Conservation (phyloP, 1,139 yeast genomes). For the Blastobotrys elegans region DNA sequence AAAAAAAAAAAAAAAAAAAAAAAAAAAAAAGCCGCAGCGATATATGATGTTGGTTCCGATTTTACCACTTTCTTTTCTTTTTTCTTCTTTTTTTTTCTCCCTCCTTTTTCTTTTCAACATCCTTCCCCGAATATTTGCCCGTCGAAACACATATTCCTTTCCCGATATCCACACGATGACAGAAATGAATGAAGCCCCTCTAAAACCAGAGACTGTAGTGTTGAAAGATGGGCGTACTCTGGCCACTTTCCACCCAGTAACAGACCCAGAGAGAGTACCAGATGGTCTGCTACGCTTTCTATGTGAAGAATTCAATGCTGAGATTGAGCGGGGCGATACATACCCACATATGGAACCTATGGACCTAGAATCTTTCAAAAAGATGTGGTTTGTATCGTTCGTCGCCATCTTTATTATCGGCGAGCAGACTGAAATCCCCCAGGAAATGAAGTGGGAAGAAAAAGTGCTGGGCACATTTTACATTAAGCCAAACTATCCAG, state of each 20-base stretch:
- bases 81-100: not conserved
- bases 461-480: constrained; percentile 83
- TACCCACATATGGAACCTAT: constrained; percentile 79
- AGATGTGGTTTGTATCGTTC: constrained; percentile 83
- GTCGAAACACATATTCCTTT: not conserved
- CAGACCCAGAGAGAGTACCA: constrained; percentile 59
- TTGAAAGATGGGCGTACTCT: constrained; percentile 85
- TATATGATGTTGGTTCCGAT: too few relatives aligned
- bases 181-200: not conserved
- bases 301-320: constrained; percentile 90
- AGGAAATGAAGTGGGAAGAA: constrained; percentile 63
- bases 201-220: constrained; percentile 49
- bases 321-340: constrained; percentile 83
- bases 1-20: too few relatives aligned
- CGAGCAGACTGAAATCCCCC: constrained; percentile 29
- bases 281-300: constrained; percentile 71
- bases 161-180: not conserved
- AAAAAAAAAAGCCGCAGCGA: too few relatives aligned
- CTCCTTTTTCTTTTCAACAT: not conserved
- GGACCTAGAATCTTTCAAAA: constrained; percentile 64
- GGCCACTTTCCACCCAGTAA: constrained; percentile 86
- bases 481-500: constrained; percentile 86
- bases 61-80: not conserved
- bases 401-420: constrained; percentile 81
- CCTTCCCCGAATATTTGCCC: constrained; percentile 6